These are phyloP conservation scores for Trichoderma sp. DNA, from an alignment of 2,329 filamentous ascomycete species.

Conservation along the genomic window DNA sequence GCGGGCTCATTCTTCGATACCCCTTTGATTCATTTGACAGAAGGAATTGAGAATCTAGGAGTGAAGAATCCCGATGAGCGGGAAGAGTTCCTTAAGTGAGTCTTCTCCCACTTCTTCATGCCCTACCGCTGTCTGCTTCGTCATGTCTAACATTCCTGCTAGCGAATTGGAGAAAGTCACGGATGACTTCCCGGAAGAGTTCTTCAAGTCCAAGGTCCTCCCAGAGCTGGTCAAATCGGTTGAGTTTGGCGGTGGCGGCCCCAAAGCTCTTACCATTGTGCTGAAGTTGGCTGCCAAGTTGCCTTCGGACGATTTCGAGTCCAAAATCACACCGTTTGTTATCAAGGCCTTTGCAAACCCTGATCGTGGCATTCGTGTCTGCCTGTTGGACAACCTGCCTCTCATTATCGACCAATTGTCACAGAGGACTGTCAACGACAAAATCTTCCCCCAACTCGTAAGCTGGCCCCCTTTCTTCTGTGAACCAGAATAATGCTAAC, in stretches of 20 bases:
- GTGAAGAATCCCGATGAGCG: conserved; percentile 83
- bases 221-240: conserved; percentile 97
- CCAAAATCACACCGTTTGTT: conserved; percentile 80
- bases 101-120: not conserved
- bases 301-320: conserved; percentile 84
- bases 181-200: conserved; percentile 95
- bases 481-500: conserved; percentile 34
- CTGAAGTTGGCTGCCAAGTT: conserved; percentile 90
- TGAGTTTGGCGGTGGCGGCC: conserved; percentile 95
- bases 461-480: not conserved
- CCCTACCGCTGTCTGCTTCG: conserved; percentile 37
- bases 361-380: conserved; percentile 89
- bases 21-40: conserved; percentile 85
- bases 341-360: conserved; percentile 87
- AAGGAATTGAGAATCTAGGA: conserved; percentile 89
- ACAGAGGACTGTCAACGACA: conserved; percentile 90
- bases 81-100: conserved; percentile 75
- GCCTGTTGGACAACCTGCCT: conserved; percentile 83
- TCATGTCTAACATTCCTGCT: conserved; percentile 42
- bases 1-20: conserved; percentile 89
- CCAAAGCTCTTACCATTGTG: conserved; percentile 84
- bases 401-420: conserved; percentile 88
- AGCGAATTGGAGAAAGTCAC: conserved; percentile 80
- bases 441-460: conserved; percentile 93
- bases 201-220: conserved; percentile 95